These are phyloP conservation scores for Panaeolus cyanescens DNA, from an alignment of 768 basidiomycete species.

Conservation along the genomic window DNA sequence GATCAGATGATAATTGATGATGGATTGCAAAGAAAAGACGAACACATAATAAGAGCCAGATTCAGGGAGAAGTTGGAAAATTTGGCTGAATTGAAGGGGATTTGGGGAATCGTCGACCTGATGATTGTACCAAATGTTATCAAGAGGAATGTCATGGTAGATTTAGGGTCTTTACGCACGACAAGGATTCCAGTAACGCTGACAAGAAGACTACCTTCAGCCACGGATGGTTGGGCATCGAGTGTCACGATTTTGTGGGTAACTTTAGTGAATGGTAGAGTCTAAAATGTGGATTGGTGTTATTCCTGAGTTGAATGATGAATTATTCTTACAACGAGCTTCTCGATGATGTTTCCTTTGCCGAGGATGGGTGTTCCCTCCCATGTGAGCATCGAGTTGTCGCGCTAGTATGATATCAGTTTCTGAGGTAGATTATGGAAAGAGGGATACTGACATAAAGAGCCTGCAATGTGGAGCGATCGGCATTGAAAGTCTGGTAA, in stretches of 20 bases:
- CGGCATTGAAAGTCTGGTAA: slow-evolving; percentile 74
- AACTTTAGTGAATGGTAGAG: slow-evolving; percentile 81
- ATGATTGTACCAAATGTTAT: slow-evolving; percentile 7
- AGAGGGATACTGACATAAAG: slow-evolving; percentile 75
- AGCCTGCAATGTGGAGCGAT: slow-evolving; percentile 52
- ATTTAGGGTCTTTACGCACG: slow-evolving; percentile 41
- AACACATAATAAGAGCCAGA: slow-evolving; percentile 82
- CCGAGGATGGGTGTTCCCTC: slow-evolving; percentile 69
- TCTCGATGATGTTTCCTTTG: slow-evolving; percentile 56
- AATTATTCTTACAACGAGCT: slow-evolving; percentile 58
- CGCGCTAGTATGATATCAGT: slow-evolving; percentile 56
- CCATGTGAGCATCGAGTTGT: slow-evolving; percentile 82
- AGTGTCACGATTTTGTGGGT: slow-evolving; percentile 78
- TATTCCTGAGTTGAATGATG: background rate
- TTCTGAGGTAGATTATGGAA: slow-evolving; percentile 10
- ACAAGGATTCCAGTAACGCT: slow-evolving; percentile 86
- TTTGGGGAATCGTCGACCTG: slow-evolving; percentile 83
- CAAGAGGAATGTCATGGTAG: slow-evolving; percentile 1
- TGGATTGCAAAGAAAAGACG: slow-evolving; percentile 27
- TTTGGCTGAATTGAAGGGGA: slow-evolving; percentile 89
- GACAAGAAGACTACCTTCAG: slow-evolving; percentile 65
- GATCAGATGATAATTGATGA: background rate
- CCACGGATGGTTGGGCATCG: slow-evolving; percentile 86
- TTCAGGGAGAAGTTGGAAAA: slow-evolving; percentile 89
- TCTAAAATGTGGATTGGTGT: slow-evolving; percentile 37